Conservation (phyloP, 495 filamentous ascomycete species). For the Hypomontagnella submonticulosa region DNA sequence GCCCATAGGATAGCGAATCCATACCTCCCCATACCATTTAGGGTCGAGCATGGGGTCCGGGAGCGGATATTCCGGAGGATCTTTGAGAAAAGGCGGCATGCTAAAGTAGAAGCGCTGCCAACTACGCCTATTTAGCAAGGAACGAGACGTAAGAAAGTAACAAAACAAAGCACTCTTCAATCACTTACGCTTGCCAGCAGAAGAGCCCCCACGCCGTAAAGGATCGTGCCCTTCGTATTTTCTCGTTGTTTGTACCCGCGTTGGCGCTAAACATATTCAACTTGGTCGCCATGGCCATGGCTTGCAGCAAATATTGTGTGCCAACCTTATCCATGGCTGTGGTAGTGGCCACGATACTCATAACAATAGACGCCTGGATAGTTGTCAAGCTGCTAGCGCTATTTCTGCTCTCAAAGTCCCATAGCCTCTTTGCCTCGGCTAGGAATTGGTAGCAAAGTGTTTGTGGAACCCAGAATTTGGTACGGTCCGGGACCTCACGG, state of each 20-base stretch:
- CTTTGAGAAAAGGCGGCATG: slow-evolving; percentile 36
- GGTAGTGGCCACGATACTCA: slow-evolving; percentile 45
- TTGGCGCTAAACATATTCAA: slow-evolving; percentile 45
- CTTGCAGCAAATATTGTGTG: slow-evolving; percentile 47
- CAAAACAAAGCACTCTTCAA: not conserved
- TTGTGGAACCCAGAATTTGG: slow-evolving; percentile 53
- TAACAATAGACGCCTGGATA: slow-evolving; percentile 49
- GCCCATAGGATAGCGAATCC: slow-evolving; percentile 50
- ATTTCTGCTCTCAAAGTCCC: slow-evolving; percentile 48
- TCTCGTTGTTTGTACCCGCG: slow-evolving; percentile 27
- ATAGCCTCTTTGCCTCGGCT: slow-evolving; percentile 54
- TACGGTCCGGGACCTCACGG: slow-evolving; percentile 44
- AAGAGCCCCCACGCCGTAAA: slow-evolving; percentile 55
- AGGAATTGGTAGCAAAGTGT: slow-evolving; percentile 52
- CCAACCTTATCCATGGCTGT: slow-evolving; percentile 54
- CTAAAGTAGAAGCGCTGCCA: slow-evolving; percentile 50
- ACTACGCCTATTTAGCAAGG: slow-evolving; percentile 23
- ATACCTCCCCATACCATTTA: slow-evolving; percentile 53
- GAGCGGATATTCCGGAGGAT: slow-evolving; percentile 44
- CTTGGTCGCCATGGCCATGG: slow-evolving; percentile 50
- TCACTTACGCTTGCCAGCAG: slow-evolving; percentile 52
- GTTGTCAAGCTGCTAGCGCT: slow-evolving; percentile 41
- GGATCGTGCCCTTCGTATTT: slow-evolving; percentile 39
- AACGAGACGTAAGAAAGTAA: not conserved
- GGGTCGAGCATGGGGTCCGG: slow-evolving; percentile 47